Conservation (phyloP, 2,329 filamentous ascomycete species). For the Zymoseptoria brevis region DNA sequence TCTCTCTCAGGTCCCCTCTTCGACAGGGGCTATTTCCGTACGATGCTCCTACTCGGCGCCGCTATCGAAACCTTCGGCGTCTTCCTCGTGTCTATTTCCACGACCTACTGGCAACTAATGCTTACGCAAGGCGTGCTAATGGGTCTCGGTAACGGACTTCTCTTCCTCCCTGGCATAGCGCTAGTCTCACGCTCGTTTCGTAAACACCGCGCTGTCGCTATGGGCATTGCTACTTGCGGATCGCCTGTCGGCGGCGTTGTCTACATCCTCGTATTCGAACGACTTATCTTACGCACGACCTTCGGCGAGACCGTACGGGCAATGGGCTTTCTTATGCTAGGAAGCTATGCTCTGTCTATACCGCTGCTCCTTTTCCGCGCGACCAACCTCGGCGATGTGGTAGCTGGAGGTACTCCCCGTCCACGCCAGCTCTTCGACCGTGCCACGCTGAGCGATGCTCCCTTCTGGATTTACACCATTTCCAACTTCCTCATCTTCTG, state of each 20-base stretch:
- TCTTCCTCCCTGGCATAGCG: constrained; percentile 49
- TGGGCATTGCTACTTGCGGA: constrained; percentile 41
- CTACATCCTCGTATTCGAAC: constrained; percentile 41
- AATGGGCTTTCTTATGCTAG: constrained; percentile 44
- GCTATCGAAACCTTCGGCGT: constrained; percentile 39
- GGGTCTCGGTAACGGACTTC: constrained; percentile 38
- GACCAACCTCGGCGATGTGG: constrained; percentile 25
- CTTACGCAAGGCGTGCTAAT: constrained; percentile 43
- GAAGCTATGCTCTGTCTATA: constrained; percentile 31
- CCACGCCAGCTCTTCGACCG: constrained; percentile 32
- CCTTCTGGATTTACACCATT: constrained; percentile 32
- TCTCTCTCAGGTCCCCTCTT: constrained; percentile 44
- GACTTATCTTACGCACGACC: constrained; percentile 38
- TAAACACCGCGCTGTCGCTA: constrained; percentile 38
- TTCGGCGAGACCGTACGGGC: constrained; percentile 48
- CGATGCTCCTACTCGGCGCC: constrained; percentile 34
- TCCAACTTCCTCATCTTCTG: constrained; percentile 27
- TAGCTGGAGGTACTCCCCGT: constrained; percentile 12
- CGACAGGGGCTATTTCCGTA: constrained; percentile 40
- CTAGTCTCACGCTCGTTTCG: constrained; percentile 41
- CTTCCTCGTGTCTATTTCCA: constrained; percentile 44
- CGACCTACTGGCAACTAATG: constrained; percentile 44
- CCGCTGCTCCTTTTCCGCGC: constrained; percentile 29
- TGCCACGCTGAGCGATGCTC: constrained; percentile 32
- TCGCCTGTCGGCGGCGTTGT: constrained; percentile 46